Evolutionary conservation across 805 yeast species (phyloP).

Genomic region (Metschnikowia borealis): DNA sequence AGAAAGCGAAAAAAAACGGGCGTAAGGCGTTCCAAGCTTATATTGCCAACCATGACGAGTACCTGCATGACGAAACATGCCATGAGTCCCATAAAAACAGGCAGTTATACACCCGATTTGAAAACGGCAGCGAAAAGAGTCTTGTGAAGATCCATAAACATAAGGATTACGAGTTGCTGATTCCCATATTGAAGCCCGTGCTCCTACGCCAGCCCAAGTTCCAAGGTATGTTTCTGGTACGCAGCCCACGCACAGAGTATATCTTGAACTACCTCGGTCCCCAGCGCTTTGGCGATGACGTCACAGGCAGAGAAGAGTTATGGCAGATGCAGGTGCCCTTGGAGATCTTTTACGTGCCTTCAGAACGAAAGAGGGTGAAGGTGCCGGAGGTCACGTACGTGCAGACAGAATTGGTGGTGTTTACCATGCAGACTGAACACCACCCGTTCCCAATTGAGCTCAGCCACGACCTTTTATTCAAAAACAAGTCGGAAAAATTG

Average conservation of each 20-base stretch:
- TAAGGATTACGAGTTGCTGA: constrained; percentile 25
- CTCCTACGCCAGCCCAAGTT: constrained; percentile 29
- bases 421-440: constrained; percentile 29
- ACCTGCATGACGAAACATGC: not conserved
- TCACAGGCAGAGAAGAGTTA: constrained; percentile 5
- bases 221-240: constrained; percentile 30
- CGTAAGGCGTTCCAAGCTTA: not conserved
- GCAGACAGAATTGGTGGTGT: constrained; percentile 27
- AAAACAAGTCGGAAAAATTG: constrained; percentile 18
- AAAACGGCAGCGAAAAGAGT: not conserved
- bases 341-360: constrained; percentile 17
- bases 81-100: constrained; percentile 11
- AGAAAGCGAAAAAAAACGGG: not conserved
- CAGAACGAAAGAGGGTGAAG: constrained; percentile 1
- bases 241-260: constrained; percentile 31
- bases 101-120: constrained; percentile 14
- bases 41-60: not conserved
- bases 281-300: constrained; percentile 14
- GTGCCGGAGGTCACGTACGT: constrained; percentile 27
- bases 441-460: constrained; percentile 34
- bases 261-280: constrained; percentile 23
- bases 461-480: constrained; percentile 33
- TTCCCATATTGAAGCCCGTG: constrained; percentile 28
- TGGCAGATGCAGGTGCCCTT: constrained; percentile 29
- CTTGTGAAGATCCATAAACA: constrained; percentile 5